phyloP scores from a whole-genome alignment of 2,329 filamentous ascomycete species.

The Cordyceps pruinosa region DNA sequence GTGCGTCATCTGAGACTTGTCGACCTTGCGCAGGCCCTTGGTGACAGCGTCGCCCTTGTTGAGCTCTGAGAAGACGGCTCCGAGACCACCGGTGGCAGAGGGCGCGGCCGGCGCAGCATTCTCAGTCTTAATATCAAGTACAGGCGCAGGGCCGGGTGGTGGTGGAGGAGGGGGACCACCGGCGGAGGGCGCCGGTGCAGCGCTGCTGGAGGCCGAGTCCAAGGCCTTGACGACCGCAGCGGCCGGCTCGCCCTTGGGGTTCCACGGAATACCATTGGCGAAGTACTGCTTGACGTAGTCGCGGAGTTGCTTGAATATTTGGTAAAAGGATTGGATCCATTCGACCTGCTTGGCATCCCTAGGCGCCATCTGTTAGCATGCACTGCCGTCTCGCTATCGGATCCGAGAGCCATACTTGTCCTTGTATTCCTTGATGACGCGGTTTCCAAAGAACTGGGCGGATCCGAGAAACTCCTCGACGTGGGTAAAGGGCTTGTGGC shows the following conservation, averaged over 20 bases:
- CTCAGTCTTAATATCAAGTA: constrained; percentile 51
- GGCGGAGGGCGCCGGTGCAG: constrained; percentile 41
- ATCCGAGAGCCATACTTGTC: constrained; percentile 42
- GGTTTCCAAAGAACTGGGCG: constrained; percentile 91
- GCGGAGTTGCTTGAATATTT: constrained; percentile 75
- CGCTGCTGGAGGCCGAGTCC: constrained; percentile 28
- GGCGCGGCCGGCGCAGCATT: constrained; percentile 22
- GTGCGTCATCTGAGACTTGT: constrained; percentile 94
- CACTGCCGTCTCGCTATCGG: too few species aligned
- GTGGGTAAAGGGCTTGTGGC: constrained; percentile 75
- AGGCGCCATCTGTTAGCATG: constrained; percentile 1
- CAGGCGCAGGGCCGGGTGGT: constrained; percentile 61
- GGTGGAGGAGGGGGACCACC: constrained; percentile 52
- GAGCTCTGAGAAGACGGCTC: constrained; percentile 84
- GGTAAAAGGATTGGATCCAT: constrained; percentile 90
- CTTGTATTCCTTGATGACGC: constrained; percentile 85
- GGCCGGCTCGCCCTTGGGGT: constrained; percentile 66
- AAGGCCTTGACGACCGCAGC: constrained; percentile 59
- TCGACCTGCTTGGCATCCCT: constrained; percentile 76
- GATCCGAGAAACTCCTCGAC: constrained; percentile 76
- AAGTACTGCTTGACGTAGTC: constrained; percentile 83
- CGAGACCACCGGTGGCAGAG: constrained; percentile 55
- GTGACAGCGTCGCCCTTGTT: constrained; percentile 89
- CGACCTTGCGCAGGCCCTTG: constrained; percentile 82
- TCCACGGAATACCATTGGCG: constrained; percentile 76